Percentiles rank a stretch among this genome's conserved stretches.
Evolutionary conservation across 2,329 filamentous ascomycete species (phyloP).

Genomic region (Trichoderma atrobrunneum): DNA sequence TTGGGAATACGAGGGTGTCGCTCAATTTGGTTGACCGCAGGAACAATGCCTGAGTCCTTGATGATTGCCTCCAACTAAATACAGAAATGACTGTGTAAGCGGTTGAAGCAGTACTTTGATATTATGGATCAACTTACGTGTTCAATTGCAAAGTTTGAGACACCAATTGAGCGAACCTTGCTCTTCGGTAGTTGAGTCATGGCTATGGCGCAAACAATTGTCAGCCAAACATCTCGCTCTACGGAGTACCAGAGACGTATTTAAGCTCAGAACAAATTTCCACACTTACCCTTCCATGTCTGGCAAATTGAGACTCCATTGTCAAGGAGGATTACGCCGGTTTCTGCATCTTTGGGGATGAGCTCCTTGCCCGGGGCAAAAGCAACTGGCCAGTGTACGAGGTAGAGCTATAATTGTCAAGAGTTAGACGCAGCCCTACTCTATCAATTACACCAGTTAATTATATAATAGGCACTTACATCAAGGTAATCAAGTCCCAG

Average conservation of each 20-base stretch:
- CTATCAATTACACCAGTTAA: neutral
- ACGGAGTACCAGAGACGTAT: neutral
- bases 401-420: slow-evolving; percentile 44
- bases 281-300: slow-evolving; percentile 39
- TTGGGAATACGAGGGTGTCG: slow-evolving; percentile 62
- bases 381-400: slow-evolving; percentile 62
- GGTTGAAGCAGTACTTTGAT: neutral
- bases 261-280: too few relatives aligned
- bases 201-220: slow-evolving; percentile 23
- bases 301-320: slow-evolving; percentile 40
- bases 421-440: neutral
- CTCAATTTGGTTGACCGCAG: slow-evolving; percentile 67
- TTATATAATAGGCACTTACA: slow-evolving; percentile 25
- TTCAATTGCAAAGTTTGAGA: slow-evolving; percentile 64
- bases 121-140: neutral
- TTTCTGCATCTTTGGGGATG: slow-evolving; percentile 43
- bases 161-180: slow-evolving; percentile 65
- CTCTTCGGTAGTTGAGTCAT: slow-evolving; percentile 56
- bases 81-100: slow-evolving; percentile 35
- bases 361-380: slow-evolving; percentile 40
- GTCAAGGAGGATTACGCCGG: slow-evolving; percentile 40
- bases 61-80: slow-evolving; percentile 54
- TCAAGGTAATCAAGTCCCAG: slow-evolving; percentile 58
- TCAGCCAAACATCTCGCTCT: neutral
- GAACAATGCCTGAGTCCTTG: slow-evolving; percentile 53